These are phyloP conservation scores for Kodamaea sp. DNA, from an alignment of 1,139 yeast genomes.

Conservation along the genomic window DNA sequence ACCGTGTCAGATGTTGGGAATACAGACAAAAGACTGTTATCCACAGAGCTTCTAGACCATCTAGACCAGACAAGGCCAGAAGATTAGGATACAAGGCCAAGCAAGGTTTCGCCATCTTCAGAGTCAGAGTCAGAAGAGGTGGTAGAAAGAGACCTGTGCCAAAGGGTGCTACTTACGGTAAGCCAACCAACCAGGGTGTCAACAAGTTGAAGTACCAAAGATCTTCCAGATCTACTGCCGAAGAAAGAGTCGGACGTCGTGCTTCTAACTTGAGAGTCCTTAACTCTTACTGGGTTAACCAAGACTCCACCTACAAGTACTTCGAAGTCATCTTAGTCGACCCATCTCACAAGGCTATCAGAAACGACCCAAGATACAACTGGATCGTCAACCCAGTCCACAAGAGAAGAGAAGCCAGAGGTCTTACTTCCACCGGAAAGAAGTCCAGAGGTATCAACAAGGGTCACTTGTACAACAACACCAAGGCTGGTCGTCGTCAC, in stretches of 20 bases:
- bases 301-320: conserved; percentile 99
- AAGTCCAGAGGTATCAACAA: conserved; percentile 99
- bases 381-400: conserved; percentile 99
- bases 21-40: conserved; percentile 98
- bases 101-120: conserved; percentile 98
- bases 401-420: conserved; percentile 99
- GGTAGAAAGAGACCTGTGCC: conserved; percentile 99
- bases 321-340: conserved; percentile 96
- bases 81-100: conserved; percentile 99
- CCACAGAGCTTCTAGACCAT: conserved; percentile 98
- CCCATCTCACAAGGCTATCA: conserved; percentile 98
- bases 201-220: conserved; percentile 99
- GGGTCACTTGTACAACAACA: conserved; percentile 99
- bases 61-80: conserved; percentile 99
- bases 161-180: conserved; percentile 99
- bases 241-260: conserved; percentile 99
- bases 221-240: conserved; percentile 96
- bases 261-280: conserved; percentile 98
- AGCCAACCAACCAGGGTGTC: conserved; percentile 99
- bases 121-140: conserved; percentile 99
- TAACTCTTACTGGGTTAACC: conserved; percentile 99
- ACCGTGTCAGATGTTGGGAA: conserved; percentile 99
- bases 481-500: conserved; percentile 98
- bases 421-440: conserved; percentile 98
- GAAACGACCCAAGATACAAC: conserved; percentile 99